These are phyloP conservation scores for Groenewaldozyma auringiensis DNA, from an alignment of 1,139 yeast genomes.

Conservation along the genomic window DNA sequence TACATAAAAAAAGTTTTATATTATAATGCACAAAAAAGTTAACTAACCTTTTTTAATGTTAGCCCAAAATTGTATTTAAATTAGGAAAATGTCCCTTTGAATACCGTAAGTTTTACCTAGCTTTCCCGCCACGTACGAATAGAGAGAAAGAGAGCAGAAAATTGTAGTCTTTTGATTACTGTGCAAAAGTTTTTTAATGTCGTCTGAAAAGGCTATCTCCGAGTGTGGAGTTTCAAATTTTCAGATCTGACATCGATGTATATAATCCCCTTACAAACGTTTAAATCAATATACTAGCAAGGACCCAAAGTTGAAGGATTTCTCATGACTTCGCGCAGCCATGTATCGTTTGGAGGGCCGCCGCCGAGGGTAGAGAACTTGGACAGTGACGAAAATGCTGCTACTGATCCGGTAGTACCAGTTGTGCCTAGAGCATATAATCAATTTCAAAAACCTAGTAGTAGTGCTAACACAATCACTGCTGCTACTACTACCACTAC, in stretches of 20 bases:
- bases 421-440: constrained; percentile 15
- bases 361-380: constrained; percentile 19
- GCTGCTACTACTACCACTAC: constrained; percentile 8
- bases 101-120: too few species aligned
- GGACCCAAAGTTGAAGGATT: not conserved
- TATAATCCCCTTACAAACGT: not conserved
- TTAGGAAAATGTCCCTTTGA: too few species aligned
- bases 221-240: too few species aligned
- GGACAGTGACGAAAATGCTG: constrained; percentile 17
- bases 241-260: not conserved
- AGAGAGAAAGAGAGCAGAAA: too few species aligned
- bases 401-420: constrained; percentile 20
- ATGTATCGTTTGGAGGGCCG: not conserved
- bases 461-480: not conserved
- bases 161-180: too few species aligned
- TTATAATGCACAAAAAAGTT: constrained; percentile 1
- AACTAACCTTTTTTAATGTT: not conserved
- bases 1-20: not conserved
- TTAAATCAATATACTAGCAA: not conserved
- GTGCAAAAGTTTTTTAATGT: too few species aligned
- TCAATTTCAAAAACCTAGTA: constrained; percentile 12
- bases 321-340: not conserved
- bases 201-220: too few species aligned
- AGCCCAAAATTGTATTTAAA: not conserved
- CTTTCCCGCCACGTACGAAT: too few species aligned